Evolutionary conservation across 1,139 yeast genomes (phyloP), one percentile per base, ranked within the genome.

Genomic region (Candida sp.): DNA sequence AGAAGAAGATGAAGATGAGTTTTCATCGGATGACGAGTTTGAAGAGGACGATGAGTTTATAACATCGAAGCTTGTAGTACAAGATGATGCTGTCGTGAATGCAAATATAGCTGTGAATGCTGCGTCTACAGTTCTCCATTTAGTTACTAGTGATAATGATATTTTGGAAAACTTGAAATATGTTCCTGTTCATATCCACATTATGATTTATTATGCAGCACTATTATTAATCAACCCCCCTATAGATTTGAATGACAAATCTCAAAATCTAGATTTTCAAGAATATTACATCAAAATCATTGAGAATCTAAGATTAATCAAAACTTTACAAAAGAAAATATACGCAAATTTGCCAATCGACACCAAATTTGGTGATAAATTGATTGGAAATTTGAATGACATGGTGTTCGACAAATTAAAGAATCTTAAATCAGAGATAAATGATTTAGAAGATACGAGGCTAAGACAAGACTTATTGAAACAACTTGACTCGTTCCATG

Each of bases 161-260:
- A 80, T 84, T 34, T 58, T 75, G 35, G 70, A 72, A 21, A 81
- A 82, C 40, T 65, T 84, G 48, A 77, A 73, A 53, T 84, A 81
- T 53, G 84, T 83, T 12, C 90, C 90, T 0, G 79, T 83, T 11
- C 89, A 84, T 57, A 80, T 84, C 34, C 87, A 82, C 54, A 75
- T 84, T 41, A 83, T 84, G 88, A 63, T 82, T 19, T 83, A 82
- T 54, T 83, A 82, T 54, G 86, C 89, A 0, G 84, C 85, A 0
- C 61, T 83, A 43, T 58, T 83, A 32, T 60, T 82, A 7, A 63
- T 82, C 27, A 76, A 77, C 49, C 80, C 83, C 3, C 79, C 79
- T 0, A 37, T 56, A 11, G 60, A 59, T 34, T 60, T 63, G 4
- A 60, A 51, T 41, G 51, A 52, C 46, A 56, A 45, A 42, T 49